Base-by-base conservation (phyloP, 1,284 basidiomycete genomes). In the Sutorius eximius region DNA sequence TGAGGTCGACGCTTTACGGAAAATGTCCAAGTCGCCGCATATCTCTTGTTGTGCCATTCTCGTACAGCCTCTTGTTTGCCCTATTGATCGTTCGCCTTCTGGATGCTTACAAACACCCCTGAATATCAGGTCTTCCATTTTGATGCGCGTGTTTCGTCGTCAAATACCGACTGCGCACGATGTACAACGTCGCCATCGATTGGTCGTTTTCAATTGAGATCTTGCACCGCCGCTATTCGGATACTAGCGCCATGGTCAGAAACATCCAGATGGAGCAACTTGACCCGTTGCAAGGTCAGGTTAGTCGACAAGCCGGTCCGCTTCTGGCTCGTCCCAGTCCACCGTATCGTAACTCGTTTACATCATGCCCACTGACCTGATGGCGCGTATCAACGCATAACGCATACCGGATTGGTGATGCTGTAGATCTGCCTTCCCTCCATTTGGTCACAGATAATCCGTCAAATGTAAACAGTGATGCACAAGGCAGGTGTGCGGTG, bases 111-210 rank as follows among this genome's bases (percentile, higher is more conserved):
- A 55, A 49, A 54, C 60, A 55, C 57, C 66, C 65, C 69, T 72
- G 64, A 56, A 60, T 52, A 58, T 59, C 56, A 46, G 38, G 38
- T 57, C 68, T 72, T 69, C 67, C 67, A 69, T 69, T 69, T 41
- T 69, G 67, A 69, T 69, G 71, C 69, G 67, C 67, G 71, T 69
- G 67, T 70, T 63, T 42, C 45, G 56, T 67, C 56, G 53, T 68
- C 63, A 69, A 67, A 69, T 68, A 42, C 53, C 51, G 46, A 65
- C 66, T 69, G 55, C 67, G 67, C 51, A 67, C 65, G 69, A 67
- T 70, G 52, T 62, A 40, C 37, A 66, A 62, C 51, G 49, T 52
- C 50, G 46, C 48, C 58, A 59, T 56, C 48, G 55, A 56, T 63
- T 48, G 45, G 29, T 40, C 37, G 48, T 46, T 49, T 57, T 57